Evolutionary conservation across 1,284 basidiomycete species (phyloP).

Genomic region (Chalciporus sp.): DNA sequence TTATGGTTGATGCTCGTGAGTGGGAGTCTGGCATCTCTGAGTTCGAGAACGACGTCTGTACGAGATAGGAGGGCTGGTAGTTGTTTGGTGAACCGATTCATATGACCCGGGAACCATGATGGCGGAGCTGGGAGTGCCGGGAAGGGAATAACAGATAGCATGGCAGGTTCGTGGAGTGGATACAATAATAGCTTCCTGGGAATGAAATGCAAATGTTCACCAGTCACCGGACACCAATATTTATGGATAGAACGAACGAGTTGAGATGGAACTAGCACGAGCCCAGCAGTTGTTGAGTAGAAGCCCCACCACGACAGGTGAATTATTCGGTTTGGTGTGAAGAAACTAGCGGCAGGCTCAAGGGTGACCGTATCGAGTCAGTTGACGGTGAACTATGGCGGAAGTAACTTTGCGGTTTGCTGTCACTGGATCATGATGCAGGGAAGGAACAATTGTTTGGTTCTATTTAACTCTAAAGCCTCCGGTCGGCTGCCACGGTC

Average conservation of each 20-base stretch:
- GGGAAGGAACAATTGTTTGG: conserved; percentile 19
- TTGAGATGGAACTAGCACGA: conserved; percentile 4
- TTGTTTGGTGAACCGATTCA: conserved; percentile 84
- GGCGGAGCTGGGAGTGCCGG: conserved; percentile 73
- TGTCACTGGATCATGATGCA: neutral
- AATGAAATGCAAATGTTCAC: conserved; percentile 8
- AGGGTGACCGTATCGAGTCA: neutral
- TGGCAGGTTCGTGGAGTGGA: conserved; percentile 17
- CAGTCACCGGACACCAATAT: neutral
- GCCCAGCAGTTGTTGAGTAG: neutral
- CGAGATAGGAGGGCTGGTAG: conserved; percentile 77
- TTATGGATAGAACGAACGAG: conserved; percentile 11
- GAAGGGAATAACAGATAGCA: conserved; percentile 49
- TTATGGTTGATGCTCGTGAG: conserved; percentile 92
- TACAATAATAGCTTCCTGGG: conserved; percentile 17
- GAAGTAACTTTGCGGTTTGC: conserved; percentile 1
- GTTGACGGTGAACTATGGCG: neutral
- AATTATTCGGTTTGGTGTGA: neutral
- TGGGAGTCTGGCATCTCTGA: conserved; percentile 90
- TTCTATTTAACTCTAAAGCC: conserved; percentile 30
- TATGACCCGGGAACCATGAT: conserved; percentile 98
- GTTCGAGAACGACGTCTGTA: conserved; percentile 92
- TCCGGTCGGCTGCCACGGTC: conserved; percentile 12
- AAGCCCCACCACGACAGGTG: neutral
- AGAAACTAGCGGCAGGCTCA: neutral